Percentiles rank a stretch among this genome's conserved stretches.
These are phyloP conservation scores for Aethionema arabicum DNA, from an alignment of 345 rosid genomes.

Conservation along the genomic window DNA sequence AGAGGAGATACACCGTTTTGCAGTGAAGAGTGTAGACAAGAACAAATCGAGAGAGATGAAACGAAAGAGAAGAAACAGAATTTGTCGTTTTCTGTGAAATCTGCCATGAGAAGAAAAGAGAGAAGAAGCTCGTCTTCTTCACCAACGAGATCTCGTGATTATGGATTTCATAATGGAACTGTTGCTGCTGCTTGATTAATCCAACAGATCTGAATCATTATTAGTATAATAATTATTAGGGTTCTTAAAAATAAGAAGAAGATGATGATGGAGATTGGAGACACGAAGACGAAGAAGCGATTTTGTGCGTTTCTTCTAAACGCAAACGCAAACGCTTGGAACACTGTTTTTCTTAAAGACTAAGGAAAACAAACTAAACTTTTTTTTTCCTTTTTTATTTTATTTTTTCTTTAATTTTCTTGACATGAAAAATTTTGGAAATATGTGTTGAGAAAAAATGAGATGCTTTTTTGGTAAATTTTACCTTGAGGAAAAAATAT, in stretches of 20 bases:
- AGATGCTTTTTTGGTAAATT: background rate
- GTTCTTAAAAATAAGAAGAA: background rate
- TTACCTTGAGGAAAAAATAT: background rate
- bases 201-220: background rate
- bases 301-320: background rate
- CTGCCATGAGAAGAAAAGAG: conserved; percentile 48
- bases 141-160: conserved; percentile 36
- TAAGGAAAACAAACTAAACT: too few relatives aligned
- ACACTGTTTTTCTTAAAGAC: too few relatives aligned
- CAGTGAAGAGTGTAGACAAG: conserved; percentile 83
- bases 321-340: background rate
- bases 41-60: conserved; percentile 78
- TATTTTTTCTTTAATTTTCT: too few relatives aligned
- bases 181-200: conserved; percentile 37
- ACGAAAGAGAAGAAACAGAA: conserved; percentile 57
- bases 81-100: conserved; percentile 63
- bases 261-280: too few relatives aligned
- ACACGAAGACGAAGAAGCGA: too few relatives aligned
- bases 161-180: conserved; percentile 34
- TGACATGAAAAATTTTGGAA: background rate
- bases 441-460: background rate
- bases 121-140: conserved; percentile 36
- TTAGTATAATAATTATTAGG: conserved; percentile 25
- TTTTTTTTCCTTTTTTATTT: too few relatives aligned
- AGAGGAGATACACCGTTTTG: conserved; percentile 93